Conservation (phyloP, 225 moss, liverwort and hornwort genomes). For the Marchantia polymorpha region DNA sequence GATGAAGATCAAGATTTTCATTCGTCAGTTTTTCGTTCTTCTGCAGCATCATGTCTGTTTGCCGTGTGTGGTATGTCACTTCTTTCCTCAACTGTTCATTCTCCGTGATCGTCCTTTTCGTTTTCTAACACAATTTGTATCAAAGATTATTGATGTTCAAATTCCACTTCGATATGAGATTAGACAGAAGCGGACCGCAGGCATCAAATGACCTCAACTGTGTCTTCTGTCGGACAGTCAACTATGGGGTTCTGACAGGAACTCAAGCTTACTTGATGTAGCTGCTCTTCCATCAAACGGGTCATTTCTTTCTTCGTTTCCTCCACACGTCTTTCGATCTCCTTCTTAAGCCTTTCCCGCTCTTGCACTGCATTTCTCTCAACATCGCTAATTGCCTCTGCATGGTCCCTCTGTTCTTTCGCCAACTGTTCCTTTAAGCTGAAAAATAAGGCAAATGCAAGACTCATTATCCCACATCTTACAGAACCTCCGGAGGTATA, state of each 20-base stretch:
- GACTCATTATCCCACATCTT: too few species aligned
- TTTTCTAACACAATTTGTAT: constrained; percentile 57
- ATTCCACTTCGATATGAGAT: not conserved
- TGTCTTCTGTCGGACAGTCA: not conserved
- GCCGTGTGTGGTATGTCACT: constrained; percentile 70
- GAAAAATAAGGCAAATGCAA: not conserved
- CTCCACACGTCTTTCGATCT: constrained; percentile 61
- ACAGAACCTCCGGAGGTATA: not conserved
- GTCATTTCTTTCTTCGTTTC: constrained; percentile 73
- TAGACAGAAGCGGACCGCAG: not conserved
- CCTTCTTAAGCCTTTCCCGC: constrained; percentile 77
- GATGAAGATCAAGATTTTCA: constrained; percentile 41
- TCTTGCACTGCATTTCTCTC: constrained; percentile 83
- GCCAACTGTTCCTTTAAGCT: constrained; percentile 61
- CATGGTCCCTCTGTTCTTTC: constrained; percentile 76
- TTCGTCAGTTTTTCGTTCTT: constrained; percentile 59
- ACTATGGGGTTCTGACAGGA: not conserved
- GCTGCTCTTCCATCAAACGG: constrained; percentile 55
- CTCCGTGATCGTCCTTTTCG: constrained; percentile 86
- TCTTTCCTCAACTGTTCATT: constrained; percentile 83
- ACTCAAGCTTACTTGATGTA: constrained; percentile 54
- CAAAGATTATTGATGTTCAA: not conserved
- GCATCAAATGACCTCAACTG: not conserved
- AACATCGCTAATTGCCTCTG: constrained; percentile 79
- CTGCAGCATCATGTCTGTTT: constrained; percentile 67